These are phyloP conservation scores for Naumovozyma castellii DNA, from an alignment of 805 yeast species.

Conservation along the genomic window DNA sequence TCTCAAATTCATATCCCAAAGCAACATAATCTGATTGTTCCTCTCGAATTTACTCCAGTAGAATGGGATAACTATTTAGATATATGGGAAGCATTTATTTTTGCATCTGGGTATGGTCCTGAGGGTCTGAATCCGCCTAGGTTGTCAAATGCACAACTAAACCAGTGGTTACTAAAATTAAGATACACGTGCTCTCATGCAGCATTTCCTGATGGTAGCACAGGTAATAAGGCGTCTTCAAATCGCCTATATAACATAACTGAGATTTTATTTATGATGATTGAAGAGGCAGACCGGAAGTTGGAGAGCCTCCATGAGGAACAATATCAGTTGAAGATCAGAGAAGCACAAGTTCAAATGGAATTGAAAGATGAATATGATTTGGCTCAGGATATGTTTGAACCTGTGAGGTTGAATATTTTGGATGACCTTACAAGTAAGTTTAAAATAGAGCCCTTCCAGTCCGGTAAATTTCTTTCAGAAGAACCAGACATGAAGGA, in stretches of 20 bases:
- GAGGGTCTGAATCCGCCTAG: conserved; percentile 43
- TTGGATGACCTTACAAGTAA: background rate
- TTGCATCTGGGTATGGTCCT: conserved; percentile 42
- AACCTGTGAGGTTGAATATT: background rate
- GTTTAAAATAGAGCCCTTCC: background rate
- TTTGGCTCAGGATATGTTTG: background rate
- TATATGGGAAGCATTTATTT: conserved; percentile 48
- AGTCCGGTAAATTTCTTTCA: background rate
- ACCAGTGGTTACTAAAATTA: conserved; percentile 58
- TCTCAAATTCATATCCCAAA: conserved; percentile 70
- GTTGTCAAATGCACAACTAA: conserved; percentile 46
- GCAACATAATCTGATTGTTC: conserved; percentile 60
- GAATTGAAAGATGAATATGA: conserved; percentile 33
- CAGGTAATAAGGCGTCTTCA: conserved; percentile 1
- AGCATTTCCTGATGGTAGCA: conserved; percentile 23
- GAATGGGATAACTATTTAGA: conserved; percentile 79
- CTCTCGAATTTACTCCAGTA: conserved; percentile 68
- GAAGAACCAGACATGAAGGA: conserved; percentile 26
- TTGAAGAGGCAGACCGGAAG: conserved; percentile 43
- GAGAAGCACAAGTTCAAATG: conserved; percentile 52
- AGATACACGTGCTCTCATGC: conserved; percentile 84
- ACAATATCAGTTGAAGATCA: conserved; percentile 38
- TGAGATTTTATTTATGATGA: conserved; percentile 59
- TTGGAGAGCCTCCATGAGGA: conserved; percentile 41
- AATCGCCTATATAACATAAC: conserved; percentile 35